Base-by-base conservation (phyloP, 495 filamentous ascomycete species). In the Polyplosphaeria fusca region DNA sequence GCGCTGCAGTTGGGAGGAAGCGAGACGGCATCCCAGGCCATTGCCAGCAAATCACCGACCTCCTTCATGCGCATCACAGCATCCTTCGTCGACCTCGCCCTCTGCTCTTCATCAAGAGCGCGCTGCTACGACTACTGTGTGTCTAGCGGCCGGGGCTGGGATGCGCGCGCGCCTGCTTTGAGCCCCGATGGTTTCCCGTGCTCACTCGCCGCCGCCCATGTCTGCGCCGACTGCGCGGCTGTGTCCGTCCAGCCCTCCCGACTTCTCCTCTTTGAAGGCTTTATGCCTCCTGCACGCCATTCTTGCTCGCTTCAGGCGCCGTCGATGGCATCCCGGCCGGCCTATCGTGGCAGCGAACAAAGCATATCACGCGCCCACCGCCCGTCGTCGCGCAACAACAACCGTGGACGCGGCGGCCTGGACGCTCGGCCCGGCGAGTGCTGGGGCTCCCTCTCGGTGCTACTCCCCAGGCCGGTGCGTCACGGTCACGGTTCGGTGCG, bases 211-310 rank as follows among this genome's bases (percentile, higher is more conserved):
- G 44, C 27, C 27, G 5, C 46, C 44, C 52, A 43, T 45, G 44
- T 61, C 19, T n/a, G n/a, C n/a, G n/a, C n/a, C n/a, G n/a, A n/a
- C 18, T 26, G 45, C 60, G 56, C 54, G 60, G 60, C 41, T 58
- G 54, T 40, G 42, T 19, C 58, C 44, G 51, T 12, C 45, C 30
- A 26, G 18, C 42, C 46, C n/a, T 47, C 58, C 32, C 42, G 22
- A 37, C 42, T 41, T 39, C 41, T 55, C 55, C 39, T 58, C 60
- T 64, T 64, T 64, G 35, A 56, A 47, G 14, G 59, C 54, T 54
- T 49, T 52, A 52, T 56, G 50, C 43, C 27, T 58, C 41, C 60
- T 63, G 61, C 50, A 64, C 61, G 61, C 61, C 61, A 64, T 64
- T 50, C 49, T 53, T 47, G 47, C 47, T 64, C 61, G 61, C 61